phyloP scores from a whole-genome alignment of 148 eudicot species.

The Chenopodium berlandieri region DNA sequence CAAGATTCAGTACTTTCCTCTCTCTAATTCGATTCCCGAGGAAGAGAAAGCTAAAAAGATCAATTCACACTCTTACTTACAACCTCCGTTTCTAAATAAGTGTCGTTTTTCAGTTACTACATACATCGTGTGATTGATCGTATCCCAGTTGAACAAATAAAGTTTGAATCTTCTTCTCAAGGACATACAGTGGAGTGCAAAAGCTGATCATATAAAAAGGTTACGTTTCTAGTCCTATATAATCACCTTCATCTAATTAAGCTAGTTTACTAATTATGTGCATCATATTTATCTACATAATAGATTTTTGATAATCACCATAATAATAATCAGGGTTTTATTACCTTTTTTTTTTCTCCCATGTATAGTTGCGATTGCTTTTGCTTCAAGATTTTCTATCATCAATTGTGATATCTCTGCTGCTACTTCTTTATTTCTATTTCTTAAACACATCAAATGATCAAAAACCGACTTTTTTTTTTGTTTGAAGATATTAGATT shows the following conservation, averaged over 20 bases:
- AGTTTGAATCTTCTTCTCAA: background rate
- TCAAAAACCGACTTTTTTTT: background rate
- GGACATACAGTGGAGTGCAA: background rate
- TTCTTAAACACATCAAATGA: background rate
- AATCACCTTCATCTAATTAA: background rate
- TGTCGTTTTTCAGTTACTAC: background rate
- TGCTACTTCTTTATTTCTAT: background rate
- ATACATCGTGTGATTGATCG: background rate
- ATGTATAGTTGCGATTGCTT: conserved; percentile 23
- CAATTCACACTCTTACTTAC: background rate
- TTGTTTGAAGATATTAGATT: background rate
- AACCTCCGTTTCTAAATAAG: background rate
- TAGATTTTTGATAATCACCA: conserved; percentile 2
- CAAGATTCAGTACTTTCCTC: background rate
- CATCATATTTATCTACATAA: background rate
- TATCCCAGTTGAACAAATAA: background rate
- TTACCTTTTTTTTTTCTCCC: background rate
- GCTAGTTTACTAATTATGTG: background rate
- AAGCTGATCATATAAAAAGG: conserved; percentile 2
- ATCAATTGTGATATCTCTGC: conserved; percentile 18
- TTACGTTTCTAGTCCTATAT: background rate
- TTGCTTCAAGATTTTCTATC: conserved; percentile 32
- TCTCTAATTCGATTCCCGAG: conserved; percentile 6
- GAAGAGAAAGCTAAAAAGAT: background rate
- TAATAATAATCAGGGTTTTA: conserved; percentile 11